phyloP scores from a whole-genome alignment of 176 grass and related monocot species.

The Avena atlantica region DNA sequence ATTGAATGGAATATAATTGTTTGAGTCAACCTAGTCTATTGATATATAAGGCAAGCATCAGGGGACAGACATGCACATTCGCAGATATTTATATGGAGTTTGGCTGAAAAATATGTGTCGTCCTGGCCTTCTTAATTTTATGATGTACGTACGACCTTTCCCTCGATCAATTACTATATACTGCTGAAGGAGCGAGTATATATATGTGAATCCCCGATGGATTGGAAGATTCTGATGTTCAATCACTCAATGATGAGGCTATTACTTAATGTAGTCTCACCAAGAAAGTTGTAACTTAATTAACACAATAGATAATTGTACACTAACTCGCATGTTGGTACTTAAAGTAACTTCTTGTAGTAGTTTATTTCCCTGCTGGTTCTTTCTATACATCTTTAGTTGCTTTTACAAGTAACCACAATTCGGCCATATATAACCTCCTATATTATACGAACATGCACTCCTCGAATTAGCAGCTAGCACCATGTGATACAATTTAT shows the following conservation, averaged over 20 bases:
- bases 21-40: slow-evolving; percentile 30
- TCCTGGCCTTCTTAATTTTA: slow-evolving; percentile 59
- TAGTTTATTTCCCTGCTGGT: slow-evolving; percentile 55
- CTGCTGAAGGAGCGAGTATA: slow-evolving; percentile 29
- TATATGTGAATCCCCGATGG: slow-evolving; percentile 56
- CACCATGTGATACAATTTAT: slow-evolving; percentile 47
- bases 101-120: slow-evolving; percentile 41
- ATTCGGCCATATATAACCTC: slow-evolving; percentile 38
- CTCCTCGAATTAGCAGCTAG: slow-evolving; percentile 63
- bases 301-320: slow-evolving; percentile 62
- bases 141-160: slow-evolving; percentile 51
- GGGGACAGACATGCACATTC: slow-evolving; percentile 11
- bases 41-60: slow-evolving; percentile 11
- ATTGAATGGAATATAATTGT: background rate
- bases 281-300: slow-evolving; percentile 58
- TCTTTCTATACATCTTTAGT: slow-evolving; percentile 55
- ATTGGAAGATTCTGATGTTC: slow-evolving; percentile 65
- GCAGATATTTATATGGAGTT: background rate
- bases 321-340: slow-evolving; percentile 59
- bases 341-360: slow-evolving; percentile 75
- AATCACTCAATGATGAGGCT: slow-evolving; percentile 76
- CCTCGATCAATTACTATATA: slow-evolving; percentile 50
- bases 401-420: slow-evolving; percentile 65
- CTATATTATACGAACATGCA: slow-evolving; percentile 54
- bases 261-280: slow-evolving; percentile 57